These are phyloP conservation scores for Kuraishia molischiana DNA, from an alignment of 805 yeast genomes.

Conservation along the genomic window DNA sequence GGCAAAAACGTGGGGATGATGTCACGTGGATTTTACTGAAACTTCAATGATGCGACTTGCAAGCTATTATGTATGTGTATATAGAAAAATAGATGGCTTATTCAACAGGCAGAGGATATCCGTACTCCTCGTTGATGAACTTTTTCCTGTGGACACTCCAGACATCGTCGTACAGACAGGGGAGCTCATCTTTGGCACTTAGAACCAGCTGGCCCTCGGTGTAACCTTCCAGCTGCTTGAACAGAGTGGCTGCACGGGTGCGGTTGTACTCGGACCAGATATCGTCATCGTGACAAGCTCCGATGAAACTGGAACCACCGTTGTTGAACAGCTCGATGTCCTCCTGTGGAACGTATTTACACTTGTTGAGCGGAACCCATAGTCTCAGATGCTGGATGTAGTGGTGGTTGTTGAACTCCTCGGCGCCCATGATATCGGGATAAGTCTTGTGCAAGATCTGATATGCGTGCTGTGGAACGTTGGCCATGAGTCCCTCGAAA, in stretches of 20 bases:
- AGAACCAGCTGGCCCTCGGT: constrained; percentile 8
- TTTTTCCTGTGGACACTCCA: constrained; percentile 13
- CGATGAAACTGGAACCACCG: constrained; percentile 25
- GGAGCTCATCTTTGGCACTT: constrained; percentile 14
- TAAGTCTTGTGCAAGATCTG: constrained; percentile 13
- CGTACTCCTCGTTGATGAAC: constrained; percentile 9
- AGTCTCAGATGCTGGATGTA: constrained; percentile 25
- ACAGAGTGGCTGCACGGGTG: constrained; percentile 18
- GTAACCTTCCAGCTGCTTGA: constrained; percentile 12
- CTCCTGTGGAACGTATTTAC: constrained; percentile 30
- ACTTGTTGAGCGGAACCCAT: constrained; percentile 26
- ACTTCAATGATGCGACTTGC: no score
- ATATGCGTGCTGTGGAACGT: constrained; percentile 14
- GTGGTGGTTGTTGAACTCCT: constrained; percentile 15
- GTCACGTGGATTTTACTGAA: no score
- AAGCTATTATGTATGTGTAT: no score
- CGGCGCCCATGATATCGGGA: constrained; percentile 13
- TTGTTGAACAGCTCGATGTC: constrained; percentile 23
- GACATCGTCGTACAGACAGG: constrained; percentile 15
- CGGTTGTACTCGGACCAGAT: constrained; percentile 28
- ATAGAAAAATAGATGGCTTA: no score
- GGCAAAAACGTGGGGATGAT: no score
- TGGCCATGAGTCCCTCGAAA: constrained; percentile 20
- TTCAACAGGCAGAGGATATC: constrained; percentile 8
- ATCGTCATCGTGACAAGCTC: constrained; percentile 28